A percentile compares a stretch with the other conserved stretches of the same genome.
These are phyloP conservation scores for Eutrema yunnanense DNA, from an alignment of 345 rosid genomes.

Conservation along the genomic window DNA sequence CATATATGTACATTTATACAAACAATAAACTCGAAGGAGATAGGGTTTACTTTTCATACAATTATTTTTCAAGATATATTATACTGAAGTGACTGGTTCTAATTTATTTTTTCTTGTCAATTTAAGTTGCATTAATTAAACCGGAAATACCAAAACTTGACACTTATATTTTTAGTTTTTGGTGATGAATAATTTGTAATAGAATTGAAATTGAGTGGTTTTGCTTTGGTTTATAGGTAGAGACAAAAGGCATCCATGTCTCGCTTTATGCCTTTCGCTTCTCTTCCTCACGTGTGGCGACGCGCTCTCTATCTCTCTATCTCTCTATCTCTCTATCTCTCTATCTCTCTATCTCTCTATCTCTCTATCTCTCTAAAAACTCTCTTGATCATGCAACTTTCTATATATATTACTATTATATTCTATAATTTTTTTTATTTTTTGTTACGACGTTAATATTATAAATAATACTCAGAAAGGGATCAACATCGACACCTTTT, in stretches of 20 bases:
- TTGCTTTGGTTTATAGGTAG: conserved; percentile 17
- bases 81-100: background rate
- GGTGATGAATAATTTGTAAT: background rate
- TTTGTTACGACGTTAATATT: background rate
- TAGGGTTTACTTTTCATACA: background rate
- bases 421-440: background rate
- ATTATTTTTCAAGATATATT: background rate
- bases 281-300: conserved; percentile 25
- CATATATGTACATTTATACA: background rate
- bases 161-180: background rate
- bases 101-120: background rate
- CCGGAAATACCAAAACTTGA: background rate
- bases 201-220: conserved; percentile 19
- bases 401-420: background rate
- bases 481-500: conserved; percentile 33
- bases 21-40: background rate
- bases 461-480: conserved; percentile 14
- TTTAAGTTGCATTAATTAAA: background rate
- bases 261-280: background rate
- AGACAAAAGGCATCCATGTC: conserved; percentile 32
- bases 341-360: background rate
- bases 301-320: background rate
- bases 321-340: background rate
- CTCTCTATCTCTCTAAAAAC: conserved; percentile 15
- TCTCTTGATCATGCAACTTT: conserved; percentile 27